Evolutionary conservation across 495 filamentous ascomycete species (phyloP), one percentile per base, ranked within the genome.

Genomic region (Gamarada debralockiae): DNA sequence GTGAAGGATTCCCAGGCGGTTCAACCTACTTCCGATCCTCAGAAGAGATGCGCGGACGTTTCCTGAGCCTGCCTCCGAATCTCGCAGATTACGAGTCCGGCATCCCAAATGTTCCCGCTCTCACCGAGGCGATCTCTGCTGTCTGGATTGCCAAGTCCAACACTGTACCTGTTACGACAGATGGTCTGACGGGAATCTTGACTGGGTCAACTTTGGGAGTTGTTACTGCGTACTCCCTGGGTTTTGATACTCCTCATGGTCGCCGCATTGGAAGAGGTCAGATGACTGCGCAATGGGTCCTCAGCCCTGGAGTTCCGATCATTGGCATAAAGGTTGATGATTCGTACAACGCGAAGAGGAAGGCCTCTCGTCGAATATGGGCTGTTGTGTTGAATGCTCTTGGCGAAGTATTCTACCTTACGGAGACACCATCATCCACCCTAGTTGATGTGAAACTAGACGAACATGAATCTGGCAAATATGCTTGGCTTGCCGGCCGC

Each of bases 121-220:
- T 73, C 29, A 68, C 66, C 1, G 83, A 89, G 31, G 78, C 83
- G 6, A 71, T 91, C 37, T 87, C 84, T 60, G 78, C 82, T 17
- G 82, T 96, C 5, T 98, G 95, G 95, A 90, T 97, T 61, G 89
- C 92, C 1, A 97, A 97, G 62, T 85, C 87, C 1, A 63, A 79
- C 2, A 71, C 76, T 25, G 73, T 97, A 21, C 81, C 86, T 14
- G 78, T 81, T 39, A 73, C 82, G 52, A 91, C 90, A 0, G 78
- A 89, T 39, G 89, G 89, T 2, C 72, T 92, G 56, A 62, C 93
- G 37, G 93, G 89, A 0, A 86, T 97, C 56, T 63, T 97, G 60
- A 78, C 83, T 50, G 93, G 93, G 3, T 93, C 92, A 8, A 88
- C 92, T 12, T 78, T 85, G 2, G 93, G 93, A 40, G 74, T 97